phyloP scores from a whole-genome alignment of 345 rosid genomes.

The Boechera stricta region DNA sequence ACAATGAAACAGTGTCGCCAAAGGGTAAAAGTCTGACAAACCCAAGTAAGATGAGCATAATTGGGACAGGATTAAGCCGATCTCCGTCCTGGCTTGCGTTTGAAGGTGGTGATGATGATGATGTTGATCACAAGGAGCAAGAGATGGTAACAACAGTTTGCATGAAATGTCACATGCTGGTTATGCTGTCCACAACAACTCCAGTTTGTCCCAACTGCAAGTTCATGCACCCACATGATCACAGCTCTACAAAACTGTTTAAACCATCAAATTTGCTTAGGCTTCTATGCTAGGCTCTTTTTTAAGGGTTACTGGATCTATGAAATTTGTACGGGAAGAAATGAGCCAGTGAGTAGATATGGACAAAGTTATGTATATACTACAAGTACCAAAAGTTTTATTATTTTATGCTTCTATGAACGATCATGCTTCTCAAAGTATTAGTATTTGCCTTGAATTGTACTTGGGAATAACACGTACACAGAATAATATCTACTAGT shows the following conservation, averaged over 20 bases:
- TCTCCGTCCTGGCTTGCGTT: conserved; percentile 60
- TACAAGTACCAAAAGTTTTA: conserved; percentile 15
- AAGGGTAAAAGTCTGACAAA: conserved; percentile 35
- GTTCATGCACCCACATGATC: conserved; percentile 78
- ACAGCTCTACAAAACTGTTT: conserved; percentile 53
- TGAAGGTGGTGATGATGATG: conserved; percentile 47
- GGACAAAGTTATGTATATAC: conserved; percentile 39
- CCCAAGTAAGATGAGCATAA: conserved; percentile 30
- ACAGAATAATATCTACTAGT: not conserved
- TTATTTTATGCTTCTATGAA: conserved; percentile 27
- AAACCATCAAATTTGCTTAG: conserved; percentile 55
- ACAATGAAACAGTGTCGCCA: conserved; percentile 29
- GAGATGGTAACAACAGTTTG: conserved; percentile 88
- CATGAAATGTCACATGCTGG: conserved; percentile 79
- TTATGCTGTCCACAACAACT: conserved; percentile 74
- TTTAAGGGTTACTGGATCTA: conserved; percentile 9
- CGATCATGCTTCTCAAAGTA: conserved; percentile 6
- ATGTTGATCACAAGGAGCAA: conserved; percentile 42
- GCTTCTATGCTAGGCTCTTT: conserved; percentile 57
- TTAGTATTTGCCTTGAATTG: conserved; percentile 16
- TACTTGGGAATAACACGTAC: conserved; percentile 31
- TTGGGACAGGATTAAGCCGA: conserved; percentile 34
- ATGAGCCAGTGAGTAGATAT: conserved; percentile 33
- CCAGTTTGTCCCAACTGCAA: conserved; percentile 95
- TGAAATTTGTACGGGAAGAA: conserved; percentile 15